Evolutionary conservation across 306 rosid species (phyloP), one percentile per base, ranked within the genome.

Genomic region (Sphenostylis stenocarpa): DNA sequence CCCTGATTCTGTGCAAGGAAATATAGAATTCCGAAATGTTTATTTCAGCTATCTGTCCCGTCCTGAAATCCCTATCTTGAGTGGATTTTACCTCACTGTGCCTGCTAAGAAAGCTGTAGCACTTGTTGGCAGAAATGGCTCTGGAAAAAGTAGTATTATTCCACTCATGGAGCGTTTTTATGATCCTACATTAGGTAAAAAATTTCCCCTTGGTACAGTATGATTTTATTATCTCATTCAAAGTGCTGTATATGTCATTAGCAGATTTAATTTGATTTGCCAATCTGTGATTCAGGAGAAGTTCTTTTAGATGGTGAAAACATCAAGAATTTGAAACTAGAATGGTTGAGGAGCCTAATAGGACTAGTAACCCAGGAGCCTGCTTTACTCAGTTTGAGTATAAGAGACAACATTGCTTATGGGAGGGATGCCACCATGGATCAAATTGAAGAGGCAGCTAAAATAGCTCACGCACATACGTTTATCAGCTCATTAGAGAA

Each of bases 31-130:
- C 79, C 86, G 98, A 78, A 92, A 96, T 81, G 99, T 96, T 67
- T 96, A 96, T 86, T 96, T 96, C 85, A 96, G 99, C 82, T 92
- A 96, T 86, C 90, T 92, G 63, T 96, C 99, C 75, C 98, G 99
- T 79, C 99, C 99, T n/a, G 99, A 96, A 90, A 96, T 96, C 85
- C 98, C 99, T 63, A 96, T 96, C 73, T 88, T 96, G 86, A 92
- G 99, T 89, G 98, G 97, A 36, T 96, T 96, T 87, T 96, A 89
- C 86, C 96, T 96, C 83, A 85, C 97, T 6, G 99, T 96, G 71
- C 99, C 99, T 83, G 97, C 99, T 67, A 96, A 92, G 90, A 96
- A 96, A 87, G 90, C 99, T 10, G 99, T 96, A 84, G 99, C 99
- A 75, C 99, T 96, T 71, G 99, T 96, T 38, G 99, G 99, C 80